Evolutionary conservation across 352 stramenopile species (phyloP).

Genomic region (Pythium rishiriense): DNA sequence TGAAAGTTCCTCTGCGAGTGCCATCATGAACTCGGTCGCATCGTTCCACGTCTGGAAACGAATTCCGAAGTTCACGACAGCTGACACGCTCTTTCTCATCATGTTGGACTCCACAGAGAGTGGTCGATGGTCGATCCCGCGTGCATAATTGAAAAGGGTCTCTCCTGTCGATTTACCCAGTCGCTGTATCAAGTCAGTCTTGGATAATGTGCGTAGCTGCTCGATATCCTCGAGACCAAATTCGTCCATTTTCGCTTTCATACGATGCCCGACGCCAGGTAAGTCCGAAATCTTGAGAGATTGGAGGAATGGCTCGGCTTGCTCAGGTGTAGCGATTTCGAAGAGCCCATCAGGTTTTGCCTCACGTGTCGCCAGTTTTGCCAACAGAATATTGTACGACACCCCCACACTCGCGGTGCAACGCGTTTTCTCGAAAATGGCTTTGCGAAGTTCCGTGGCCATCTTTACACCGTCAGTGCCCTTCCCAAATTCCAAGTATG

Average conservation of each 20-base stretch:
- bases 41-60: constrained; percentile 80
- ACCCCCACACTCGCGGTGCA: constrained; percentile 94
- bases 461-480: constrained; percentile 68
- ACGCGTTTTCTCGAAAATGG: constrained; percentile 76
- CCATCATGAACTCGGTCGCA: constrained; percentile 79
- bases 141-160: constrained; percentile 75
- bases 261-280: constrained; percentile 76
- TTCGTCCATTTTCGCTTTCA: constrained; percentile 65
- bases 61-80: constrained; percentile 93
- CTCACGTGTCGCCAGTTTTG: constrained; percentile 92
- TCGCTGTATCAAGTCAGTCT: constrained; percentile 48
- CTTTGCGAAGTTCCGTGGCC: constrained; percentile 58
- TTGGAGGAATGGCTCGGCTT: constrained; percentile 66
- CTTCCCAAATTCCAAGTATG: constrained; percentile 88
- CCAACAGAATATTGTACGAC: constrained; percentile 92
- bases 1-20: constrained; percentile 74
- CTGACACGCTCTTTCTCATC: constrained; percentile 88
- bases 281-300: constrained; percentile 71
- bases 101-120: constrained; percentile 71
- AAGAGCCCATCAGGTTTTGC: constrained; percentile 92
- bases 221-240: constrained; percentile 61
- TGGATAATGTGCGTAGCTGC: constrained; percentile 58
- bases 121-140: constrained; percentile 69
- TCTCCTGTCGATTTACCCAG: constrained; percentile 73
- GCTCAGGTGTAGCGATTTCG: constrained; percentile 41